phyloP scores from a whole-genome alignment of 768 basidiomycete genomes.

The Leccinum subtestaceum region DNA sequence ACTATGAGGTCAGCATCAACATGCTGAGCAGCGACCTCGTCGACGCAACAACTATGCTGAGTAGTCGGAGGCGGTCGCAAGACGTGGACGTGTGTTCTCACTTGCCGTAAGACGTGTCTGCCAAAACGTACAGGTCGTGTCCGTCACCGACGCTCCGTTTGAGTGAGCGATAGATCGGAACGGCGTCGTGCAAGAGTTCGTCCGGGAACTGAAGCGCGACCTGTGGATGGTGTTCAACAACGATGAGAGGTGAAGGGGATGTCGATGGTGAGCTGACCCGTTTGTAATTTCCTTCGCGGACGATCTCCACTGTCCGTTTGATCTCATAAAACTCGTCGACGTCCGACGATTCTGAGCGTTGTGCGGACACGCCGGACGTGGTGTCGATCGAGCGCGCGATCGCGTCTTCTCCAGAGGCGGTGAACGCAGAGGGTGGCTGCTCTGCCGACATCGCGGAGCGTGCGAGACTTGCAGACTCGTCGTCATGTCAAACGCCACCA shows the following conservation, averaged over 20 bases:
- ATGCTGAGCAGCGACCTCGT: slow-evolving; percentile 93
- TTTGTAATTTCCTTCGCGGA: slow-evolving; percentile 62
- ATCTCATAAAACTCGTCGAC: slow-evolving; percentile 77
- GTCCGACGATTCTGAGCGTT: slow-evolving; percentile 30
- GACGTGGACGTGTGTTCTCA: slow-evolving; percentile 25
- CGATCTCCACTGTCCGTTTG: slow-evolving; percentile 57
- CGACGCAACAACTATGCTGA: slow-evolving; percentile 79
- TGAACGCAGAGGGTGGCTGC: slow-evolving; percentile 37
- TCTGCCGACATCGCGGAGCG: slow-evolving; percentile 11
- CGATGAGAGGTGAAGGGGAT: neutral
- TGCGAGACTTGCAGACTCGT: neutral
- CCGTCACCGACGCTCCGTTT: slow-evolving; percentile 44
- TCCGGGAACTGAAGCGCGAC: slow-evolving; percentile 96
- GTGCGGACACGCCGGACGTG: slow-evolving; percentile 37
- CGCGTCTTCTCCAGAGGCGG: slow-evolving; percentile 59
- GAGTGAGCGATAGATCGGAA: slow-evolving; percentile 73
- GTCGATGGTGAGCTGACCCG: slow-evolving; percentile 46
- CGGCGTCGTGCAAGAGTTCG: slow-evolving; percentile 82
- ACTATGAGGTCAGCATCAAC: slow-evolving; percentile 88
- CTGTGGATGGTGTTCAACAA: slow-evolving; percentile 35
- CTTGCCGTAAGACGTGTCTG: slow-evolving; percentile 98
- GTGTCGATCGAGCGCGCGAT: slow-evolving; percentile 57
- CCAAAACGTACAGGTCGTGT: slow-evolving; percentile 82
- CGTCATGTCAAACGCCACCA: neutral
- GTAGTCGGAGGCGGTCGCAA: neutral